phyloP scores from a whole-genome alignment of 805 yeast species.

The Saccharomycopsis babjevae region DNA sequence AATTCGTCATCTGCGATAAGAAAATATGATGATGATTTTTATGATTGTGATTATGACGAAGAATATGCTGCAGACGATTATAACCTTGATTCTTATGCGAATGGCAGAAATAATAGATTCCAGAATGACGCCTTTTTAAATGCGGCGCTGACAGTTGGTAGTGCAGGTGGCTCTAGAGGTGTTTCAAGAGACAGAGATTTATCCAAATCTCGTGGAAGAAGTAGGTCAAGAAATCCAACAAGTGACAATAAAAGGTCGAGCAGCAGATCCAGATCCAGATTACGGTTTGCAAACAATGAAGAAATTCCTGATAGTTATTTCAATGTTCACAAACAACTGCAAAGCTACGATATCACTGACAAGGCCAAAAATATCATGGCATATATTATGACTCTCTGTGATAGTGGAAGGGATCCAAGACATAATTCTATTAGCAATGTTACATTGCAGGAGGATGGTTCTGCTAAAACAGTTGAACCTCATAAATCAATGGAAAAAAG shows the following conservation, averaged over 20 bases:
- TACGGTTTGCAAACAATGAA: not conserved
- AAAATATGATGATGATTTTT: not conserved
- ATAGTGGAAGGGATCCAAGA: not conserved
- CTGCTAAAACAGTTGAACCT: not conserved
- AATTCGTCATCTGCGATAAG: constrained; percentile 1
- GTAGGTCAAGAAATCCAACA: not conserved
- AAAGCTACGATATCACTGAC: constrained; percentile 25
- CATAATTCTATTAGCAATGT: not conserved
- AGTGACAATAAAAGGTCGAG: not conserved
- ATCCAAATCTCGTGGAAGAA: not conserved
- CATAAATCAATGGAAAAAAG: no score
- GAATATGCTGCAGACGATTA: not conserved
- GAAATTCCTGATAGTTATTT: not conserved
- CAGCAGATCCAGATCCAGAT: not conserved
- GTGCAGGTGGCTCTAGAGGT: not conserved
- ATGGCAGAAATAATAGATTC: constrained; percentile 1
- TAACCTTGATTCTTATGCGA: not conserved
- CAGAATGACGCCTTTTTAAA: constrained; percentile 1
- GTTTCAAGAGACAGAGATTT: not conserved
- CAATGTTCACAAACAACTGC: not conserved
- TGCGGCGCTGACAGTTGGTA: not conserved
- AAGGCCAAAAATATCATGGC: constrained; percentile 42
- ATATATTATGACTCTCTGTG: constrained; percentile 35
- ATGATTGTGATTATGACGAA: not conserved
- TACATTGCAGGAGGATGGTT: not conserved